Evolutionary conservation across 345 rosid species (phyloP), one percentile per base, ranked within the genome.

Genomic region (Capsella bursapastoris): DNA sequence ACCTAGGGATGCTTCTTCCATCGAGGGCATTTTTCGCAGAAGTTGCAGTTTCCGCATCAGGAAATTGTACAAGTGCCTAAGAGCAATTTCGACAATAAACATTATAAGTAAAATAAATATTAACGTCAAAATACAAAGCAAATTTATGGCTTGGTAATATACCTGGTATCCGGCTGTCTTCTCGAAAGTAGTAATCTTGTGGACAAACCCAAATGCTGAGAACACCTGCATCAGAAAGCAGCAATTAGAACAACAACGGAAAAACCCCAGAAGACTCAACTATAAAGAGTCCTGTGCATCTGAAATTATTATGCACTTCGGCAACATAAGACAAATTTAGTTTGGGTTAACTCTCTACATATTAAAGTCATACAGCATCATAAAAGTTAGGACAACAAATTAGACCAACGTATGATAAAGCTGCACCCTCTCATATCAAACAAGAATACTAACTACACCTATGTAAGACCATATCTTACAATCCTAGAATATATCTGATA

Each of bases 1-100:
- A 96, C 99, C 99, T 96, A 82, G 99, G 98, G 75, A 96, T 96
- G 84, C 82, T 89, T 90, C 99, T 86, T 87, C 98, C 96, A 80
- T 90, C 98, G 53, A 96, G 84, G 44, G 92, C 83, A 81, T 80
- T 78, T 88, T 88, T 96, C 13, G 98, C 98, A 70, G 91, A 72
- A 14, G 97, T 84, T 31, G 99, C 99, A 72, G 96, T 96, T 80
- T 86, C 97, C 7, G 90, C 79, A 64, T 96, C 98, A 14, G 98
- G 75, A 83, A 90, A 96, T 84, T 96, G 99, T 85, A 96, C 99
- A 85, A 96, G 75, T 25, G 99, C 99, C 99, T 96, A 72, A 66
- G 77, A 77, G 73, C 22, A 84, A 35, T 44, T 49, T 27, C 63
- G 27, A 63, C 3, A 50, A 29, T 37, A 70, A 31, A 71, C 74